Evolutionary conservation across 805 yeast species (phyloP).

Genomic region (Teunomyces pallodes): DNA sequence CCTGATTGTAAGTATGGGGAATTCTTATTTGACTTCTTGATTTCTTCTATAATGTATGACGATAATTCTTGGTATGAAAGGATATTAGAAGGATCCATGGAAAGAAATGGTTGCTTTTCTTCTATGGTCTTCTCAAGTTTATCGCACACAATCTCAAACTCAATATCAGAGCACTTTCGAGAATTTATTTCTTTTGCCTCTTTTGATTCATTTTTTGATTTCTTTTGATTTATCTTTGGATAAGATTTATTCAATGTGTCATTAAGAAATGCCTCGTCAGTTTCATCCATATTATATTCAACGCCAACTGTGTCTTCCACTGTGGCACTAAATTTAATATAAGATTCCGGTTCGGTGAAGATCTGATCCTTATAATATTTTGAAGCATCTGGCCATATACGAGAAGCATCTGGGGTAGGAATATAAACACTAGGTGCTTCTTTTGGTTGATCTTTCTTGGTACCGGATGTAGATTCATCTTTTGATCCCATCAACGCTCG

Average conservation of each 20-base stretch:
- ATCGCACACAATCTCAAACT: constrained; percentile 77
- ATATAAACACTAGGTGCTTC: constrained; percentile 53
- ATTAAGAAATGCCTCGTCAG: constrained; percentile 66
- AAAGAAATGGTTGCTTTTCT: constrained; percentile 83
- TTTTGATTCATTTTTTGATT: constrained; percentile 6
- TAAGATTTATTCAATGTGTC: constrained; percentile 36
- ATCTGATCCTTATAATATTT: constrained; percentile 62
- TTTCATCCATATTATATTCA: constrained; percentile 86
- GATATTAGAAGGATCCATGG: constrained; percentile 80
- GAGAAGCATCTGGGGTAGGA: constrained; percentile 95
- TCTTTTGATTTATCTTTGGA: constrained; percentile 20
- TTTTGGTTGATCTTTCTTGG: constrained; percentile 11
- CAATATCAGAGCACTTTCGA: constrained; percentile 64
- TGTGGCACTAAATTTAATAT: constrained; percentile 87
- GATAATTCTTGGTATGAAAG: constrained; percentile 68
- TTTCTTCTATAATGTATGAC: constrained; percentile 41
- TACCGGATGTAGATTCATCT: constrained; percentile 3
- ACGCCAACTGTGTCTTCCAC: constrained; percentile 93
- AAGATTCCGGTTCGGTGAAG: constrained; percentile 71
- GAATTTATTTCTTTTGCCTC: constrained; percentile 13
- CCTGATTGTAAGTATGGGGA: constrained; percentile 29
- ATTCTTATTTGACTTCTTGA: constrained; percentile 23
- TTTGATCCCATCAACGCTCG: constrained; percentile 48
- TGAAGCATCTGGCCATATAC: constrained; percentile 72
- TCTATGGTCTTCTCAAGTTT: constrained; percentile 70